These are phyloP conservation scores for Amaranthus tricolor DNA, from an alignment of 179 eudicot genomes.

Conservation along the genomic window DNA sequence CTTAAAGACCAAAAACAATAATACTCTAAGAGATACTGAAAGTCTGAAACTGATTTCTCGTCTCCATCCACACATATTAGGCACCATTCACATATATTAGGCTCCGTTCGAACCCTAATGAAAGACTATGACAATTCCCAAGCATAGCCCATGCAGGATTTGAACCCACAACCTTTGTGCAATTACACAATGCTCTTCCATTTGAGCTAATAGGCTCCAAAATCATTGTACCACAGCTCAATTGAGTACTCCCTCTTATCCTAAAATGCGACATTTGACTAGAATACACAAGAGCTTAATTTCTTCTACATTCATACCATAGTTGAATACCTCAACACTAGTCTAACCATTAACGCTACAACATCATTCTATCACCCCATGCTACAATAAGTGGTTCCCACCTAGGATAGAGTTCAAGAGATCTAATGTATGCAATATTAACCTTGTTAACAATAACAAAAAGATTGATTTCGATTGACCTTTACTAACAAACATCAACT, in stretches of 20 bases:
- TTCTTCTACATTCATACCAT: not conserved
- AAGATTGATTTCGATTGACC: too few relatives aligned
- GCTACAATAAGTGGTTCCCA: too few relatives aligned
- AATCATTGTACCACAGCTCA: constrained; percentile 18
- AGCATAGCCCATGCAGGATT: constrained; percentile 31
- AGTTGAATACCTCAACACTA: not conserved
- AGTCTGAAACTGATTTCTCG: not conserved
- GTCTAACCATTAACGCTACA: not conserved
- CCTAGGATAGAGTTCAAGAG: too few relatives aligned
- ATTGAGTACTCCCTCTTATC: too few relatives aligned
- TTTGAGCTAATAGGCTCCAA: constrained; percentile 31
- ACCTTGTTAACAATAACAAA: too few relatives aligned
- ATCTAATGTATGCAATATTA: too few relatives aligned
- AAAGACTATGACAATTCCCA: not conserved
- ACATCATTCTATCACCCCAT: too few relatives aligned
- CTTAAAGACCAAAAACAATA: too few relatives aligned
- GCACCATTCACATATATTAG: too few relatives aligned
- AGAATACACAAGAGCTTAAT: constrained; percentile 2
- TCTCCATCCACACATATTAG: not conserved
- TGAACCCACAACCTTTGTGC: constrained; percentile 35
- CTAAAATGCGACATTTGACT: too few relatives aligned
- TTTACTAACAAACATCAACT: too few relatives aligned
- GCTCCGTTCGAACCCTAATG: not conserved
- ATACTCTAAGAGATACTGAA: not conserved
- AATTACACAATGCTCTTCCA: constrained; percentile 33